Conservation (phyloP, 2,329 filamentous ascomycete species). For the Pseudogymnoascus sp. region DNA sequence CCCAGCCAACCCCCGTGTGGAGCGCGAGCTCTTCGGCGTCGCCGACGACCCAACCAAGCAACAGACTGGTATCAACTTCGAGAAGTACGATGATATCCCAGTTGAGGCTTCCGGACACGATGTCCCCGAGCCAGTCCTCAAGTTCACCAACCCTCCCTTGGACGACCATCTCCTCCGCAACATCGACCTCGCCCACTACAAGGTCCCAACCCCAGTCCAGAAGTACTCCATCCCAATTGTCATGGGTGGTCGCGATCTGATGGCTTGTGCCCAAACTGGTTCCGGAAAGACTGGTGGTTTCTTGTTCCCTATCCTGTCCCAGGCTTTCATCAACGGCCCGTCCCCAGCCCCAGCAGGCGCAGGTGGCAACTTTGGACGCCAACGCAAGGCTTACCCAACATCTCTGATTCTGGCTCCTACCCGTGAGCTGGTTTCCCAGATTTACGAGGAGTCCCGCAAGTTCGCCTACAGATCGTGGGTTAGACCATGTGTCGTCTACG, state of each 20-base stretch:
- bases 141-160: slow-evolving; percentile 89
- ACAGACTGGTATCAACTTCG: slow-evolving; percentile 98
- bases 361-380: slow-evolving; percentile 71
- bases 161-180: slow-evolving; percentile 90
- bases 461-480: slow-evolving; percentile 99
- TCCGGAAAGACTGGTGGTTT: slow-evolving; percentile 99
- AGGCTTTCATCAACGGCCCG: slow-evolving; percentile 86
- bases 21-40: slow-evolving; percentile 91
- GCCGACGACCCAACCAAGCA: slow-evolving; percentile 90
- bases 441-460: slow-evolving; percentile 95
- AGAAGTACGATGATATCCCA: slow-evolving; percentile 99
- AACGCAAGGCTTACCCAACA: slow-evolving; percentile 96
- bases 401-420: slow-evolving; percentile 93
- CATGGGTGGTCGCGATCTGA: slow-evolving; percentile 93
- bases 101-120: slow-evolving; percentile 93
- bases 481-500: slow-evolving; percentile 94
- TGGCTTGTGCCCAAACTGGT: slow-evolving; percentile 99
- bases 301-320: slow-evolving; percentile 97
- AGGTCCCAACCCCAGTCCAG: slow-evolving; percentile 91
- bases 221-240: slow-evolving; percentile 99
- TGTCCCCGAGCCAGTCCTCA: slow-evolving; percentile 82
- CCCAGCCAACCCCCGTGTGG: slow-evolving; percentile 75
- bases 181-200: slow-evolving; percentile 91
- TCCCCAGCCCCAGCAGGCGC: slow-evolving; percentile 56
- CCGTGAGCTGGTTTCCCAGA: slow-evolving; percentile 97